Evolutionary conservation across 192 early-diverging fungal species (phyloP).

Genomic region (Piromyces finnis): DNA sequence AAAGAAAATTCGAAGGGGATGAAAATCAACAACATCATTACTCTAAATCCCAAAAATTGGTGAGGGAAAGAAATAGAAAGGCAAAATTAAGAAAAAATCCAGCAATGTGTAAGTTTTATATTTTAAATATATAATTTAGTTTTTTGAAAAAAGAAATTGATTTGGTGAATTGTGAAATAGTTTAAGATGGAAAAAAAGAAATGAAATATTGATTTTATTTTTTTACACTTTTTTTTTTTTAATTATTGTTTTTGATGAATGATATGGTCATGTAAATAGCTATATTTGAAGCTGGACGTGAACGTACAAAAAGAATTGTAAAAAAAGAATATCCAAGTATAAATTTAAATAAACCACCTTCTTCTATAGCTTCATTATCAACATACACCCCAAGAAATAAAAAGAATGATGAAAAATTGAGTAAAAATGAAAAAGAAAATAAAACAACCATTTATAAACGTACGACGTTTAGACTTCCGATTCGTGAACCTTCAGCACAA

Average conservation of each 20-base stretch:
- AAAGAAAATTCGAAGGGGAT: not conserved
- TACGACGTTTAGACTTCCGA: not conserved
- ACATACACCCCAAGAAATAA: not conserved
- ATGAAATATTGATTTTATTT: too few species aligned
- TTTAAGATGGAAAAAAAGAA: too few species aligned
- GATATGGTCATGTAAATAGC: not conserved
- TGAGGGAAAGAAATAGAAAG: not conserved
- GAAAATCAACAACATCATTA: not conserved
- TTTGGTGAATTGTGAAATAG: too few species aligned
- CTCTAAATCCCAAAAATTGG: not conserved
- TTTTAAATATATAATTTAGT: too few species aligned
- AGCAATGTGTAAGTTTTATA: not conserved
- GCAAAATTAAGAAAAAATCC: not conserved
- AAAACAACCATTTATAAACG: not conserved
- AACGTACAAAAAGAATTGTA: not conserved
- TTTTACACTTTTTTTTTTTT: not conserved
- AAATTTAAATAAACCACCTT: not conserved
- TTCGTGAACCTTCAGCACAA: not conserved
- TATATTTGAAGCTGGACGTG: not conserved
- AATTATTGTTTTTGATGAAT: not conserved
- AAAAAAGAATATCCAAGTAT: not conserved
- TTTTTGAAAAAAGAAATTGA: too few species aligned
- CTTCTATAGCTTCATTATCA: not conserved
- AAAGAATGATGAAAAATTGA: not conserved
- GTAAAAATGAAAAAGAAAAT: not conserved